Base-by-base conservation (phyloP, 2,329 filamentous ascomycete genomes). In the Fusarium marasasianum region DNA sequence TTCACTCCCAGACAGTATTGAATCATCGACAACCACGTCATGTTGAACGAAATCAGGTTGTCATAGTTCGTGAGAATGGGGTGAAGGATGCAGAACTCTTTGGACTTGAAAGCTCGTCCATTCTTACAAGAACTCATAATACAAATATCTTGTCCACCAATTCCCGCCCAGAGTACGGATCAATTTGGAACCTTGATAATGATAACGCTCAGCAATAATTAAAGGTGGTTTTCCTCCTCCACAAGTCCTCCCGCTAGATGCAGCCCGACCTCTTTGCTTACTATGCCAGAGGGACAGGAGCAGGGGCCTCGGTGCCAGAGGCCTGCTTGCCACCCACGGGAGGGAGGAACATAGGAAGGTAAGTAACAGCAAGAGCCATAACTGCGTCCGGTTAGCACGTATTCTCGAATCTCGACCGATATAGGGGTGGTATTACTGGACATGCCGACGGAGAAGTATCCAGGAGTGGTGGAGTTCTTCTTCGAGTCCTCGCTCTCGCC, bases 391-490 rank as follows among this genome's bases (percentile, higher is more conserved):
- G 40, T 55, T 33, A 80, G 77, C 43, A 43, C 22, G 8, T 22
- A 35, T n/a, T 51, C 18, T 33, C 41, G 5, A 31, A 44, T 55
- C 51, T 29, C 20, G 20, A 55, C 22, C 17, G 40, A 29, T 44
- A 26, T 31, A 55, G 38, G 35, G 56, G 63, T 26, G 22, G 47
- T 88, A 91, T 78, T 86, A 94, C 93, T 79, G 26, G 93, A 91
- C 93, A 97, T 96, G 82, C 91, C 88, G 63, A 96, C 91, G 63
- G 91, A 91, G 83, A 96, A 92, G 78, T 87, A 86, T 22, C 86
- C 84, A 5, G 95, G 94, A 10, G 94, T 95, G 51, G 87, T 84
- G 33, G 90, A 84, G 67, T 84, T 91, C 81, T 90, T 91, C 83
- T 87, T 89, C 65, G 90, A 82, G 67, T 92, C 91, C 77, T 91